phyloP scores from a whole-genome alignment of 768 basidiomycete genomes.

The Suillus occidentalis region DNA sequence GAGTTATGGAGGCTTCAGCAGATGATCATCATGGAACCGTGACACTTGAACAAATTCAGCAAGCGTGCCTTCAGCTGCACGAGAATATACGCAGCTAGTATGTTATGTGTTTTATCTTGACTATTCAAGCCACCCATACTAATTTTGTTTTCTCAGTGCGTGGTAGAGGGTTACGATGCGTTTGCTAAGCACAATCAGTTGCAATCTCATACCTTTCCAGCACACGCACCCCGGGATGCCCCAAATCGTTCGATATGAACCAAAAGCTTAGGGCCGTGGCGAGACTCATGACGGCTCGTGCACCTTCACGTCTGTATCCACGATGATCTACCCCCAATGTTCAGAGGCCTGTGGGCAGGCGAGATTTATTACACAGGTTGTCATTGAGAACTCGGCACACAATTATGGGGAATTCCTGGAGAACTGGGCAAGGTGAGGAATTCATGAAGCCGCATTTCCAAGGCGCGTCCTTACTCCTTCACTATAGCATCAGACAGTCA shows the following conservation, averaged over 20 bases:
- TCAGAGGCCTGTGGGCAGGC: no score
- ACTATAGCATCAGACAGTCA: no score
- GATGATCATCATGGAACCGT: no score
- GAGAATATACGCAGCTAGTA: slow-evolving; percentile 71
- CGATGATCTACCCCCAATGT: no score
- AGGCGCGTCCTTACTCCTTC: no score
- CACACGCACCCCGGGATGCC: slow-evolving; percentile 73
- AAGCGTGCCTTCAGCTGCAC: slow-evolving; percentile 56
- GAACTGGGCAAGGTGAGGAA: no score
- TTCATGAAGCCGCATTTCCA: no score
- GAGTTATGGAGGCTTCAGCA: no score
- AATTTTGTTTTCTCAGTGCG: slow-evolving; percentile 52
- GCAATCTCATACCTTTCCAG: slow-evolving; percentile 66
- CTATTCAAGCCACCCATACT: background rate
- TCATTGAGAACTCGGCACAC: no score
- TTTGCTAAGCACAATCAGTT: slow-evolving; percentile 87
- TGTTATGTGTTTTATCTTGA: slow-evolving; percentile 41
- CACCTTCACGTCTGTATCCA: background rate
- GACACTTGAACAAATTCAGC: no score
- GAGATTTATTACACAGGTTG: no score
- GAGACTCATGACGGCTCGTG: slow-evolving; percentile 82
- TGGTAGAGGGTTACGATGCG: slow-evolving; percentile 54
- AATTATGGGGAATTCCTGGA: no score
- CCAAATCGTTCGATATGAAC: slow-evolving; percentile 76
- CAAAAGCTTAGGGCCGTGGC: slow-evolving; percentile 77